phyloP scores from a whole-genome alignment of 2,329 filamentous ascomycete species.

The Coniochaeta sp. region DNA sequence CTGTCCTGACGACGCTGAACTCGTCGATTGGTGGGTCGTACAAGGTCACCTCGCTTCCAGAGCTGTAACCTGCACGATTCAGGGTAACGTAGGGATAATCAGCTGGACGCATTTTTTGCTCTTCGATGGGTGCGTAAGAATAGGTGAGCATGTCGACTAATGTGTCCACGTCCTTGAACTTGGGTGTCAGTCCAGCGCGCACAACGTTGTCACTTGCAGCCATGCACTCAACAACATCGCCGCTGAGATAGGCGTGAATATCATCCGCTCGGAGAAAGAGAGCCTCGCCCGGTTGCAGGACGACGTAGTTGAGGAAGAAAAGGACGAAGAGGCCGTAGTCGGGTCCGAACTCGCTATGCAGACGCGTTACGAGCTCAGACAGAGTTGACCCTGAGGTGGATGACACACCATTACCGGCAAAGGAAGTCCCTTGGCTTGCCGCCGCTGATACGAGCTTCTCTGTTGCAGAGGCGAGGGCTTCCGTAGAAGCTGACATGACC shows the following conservation, averaged over 20 bases:
- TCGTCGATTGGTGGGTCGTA: slow-evolving; percentile 97
- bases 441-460: slow-evolving; percentile 66
- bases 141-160: slow-evolving; percentile 91
- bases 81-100: slow-evolving; percentile 83
- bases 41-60: slow-evolving; percentile 61
- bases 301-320: slow-evolving; percentile 96
- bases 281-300: slow-evolving; percentile 79
- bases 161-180: slow-evolving; percentile 93
- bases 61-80: slow-evolving; percentile 75
- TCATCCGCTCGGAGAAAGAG: slow-evolving; percentile 96
- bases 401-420: slow-evolving; percentile 65
- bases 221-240: slow-evolving; percentile 99
- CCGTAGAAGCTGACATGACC: slow-evolving; percentile 70
- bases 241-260: slow-evolving; percentile 89
- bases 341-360: slow-evolving; percentile 76
- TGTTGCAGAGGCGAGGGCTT: slow-evolving; percentile 56
- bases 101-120: slow-evolving; percentile 84
- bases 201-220: slow-evolving; percentile 98
- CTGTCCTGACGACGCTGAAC: slow-evolving; percentile 80
- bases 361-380: slow-evolving; percentile 66
- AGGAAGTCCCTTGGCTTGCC: slow-evolving; percentile 58
- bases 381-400: slow-evolving; percentile 63
- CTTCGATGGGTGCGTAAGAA: slow-evolving; percentile 84
- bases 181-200: slow-evolving; percentile 92
- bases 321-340: slow-evolving; percentile 93